Conservation (phyloP, 768 basidiomycete genomes). For the Suillus placidus region DNA sequence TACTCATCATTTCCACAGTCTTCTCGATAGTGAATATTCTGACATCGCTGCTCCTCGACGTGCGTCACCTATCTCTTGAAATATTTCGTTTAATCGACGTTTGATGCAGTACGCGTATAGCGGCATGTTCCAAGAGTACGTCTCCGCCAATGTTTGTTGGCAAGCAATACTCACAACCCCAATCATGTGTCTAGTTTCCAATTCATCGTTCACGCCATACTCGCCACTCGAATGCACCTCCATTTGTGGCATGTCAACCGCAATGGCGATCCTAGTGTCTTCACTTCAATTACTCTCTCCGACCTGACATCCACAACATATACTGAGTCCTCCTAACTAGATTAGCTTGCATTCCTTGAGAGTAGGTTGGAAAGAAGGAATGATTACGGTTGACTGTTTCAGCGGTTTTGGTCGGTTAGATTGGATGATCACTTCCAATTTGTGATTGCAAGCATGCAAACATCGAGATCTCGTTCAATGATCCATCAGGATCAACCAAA, state of each 20-base stretch:
- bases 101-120: conserved; percentile 10
- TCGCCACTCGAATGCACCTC: conserved; percentile 13
- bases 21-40: conserved; percentile 10
- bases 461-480: neutral
- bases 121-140: conserved; percentile 13
- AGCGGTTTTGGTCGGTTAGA: neutral
- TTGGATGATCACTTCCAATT: neutral
- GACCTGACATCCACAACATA: neutral
- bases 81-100: neutral
- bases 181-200: conserved; percentile 6
- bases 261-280: neutral
- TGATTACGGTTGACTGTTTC: neutral
- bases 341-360: neutral
- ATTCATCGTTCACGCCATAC: conserved; percentile 8
- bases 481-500: neutral
- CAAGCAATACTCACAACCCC: neutral
- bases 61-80: neutral
- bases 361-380: neutral
- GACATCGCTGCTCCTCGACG: conserved; percentile 9
- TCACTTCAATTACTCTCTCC: neutral
- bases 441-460: neutral
- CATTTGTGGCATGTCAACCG: conserved; percentile 3
- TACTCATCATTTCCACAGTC: neutral
- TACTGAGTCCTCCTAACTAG: neutral
- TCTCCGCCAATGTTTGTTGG: neutral